Base-by-base conservation (phyloP, 2,329 filamentous ascomycete species). In the Fonsecaea multimorphosa region DNA sequence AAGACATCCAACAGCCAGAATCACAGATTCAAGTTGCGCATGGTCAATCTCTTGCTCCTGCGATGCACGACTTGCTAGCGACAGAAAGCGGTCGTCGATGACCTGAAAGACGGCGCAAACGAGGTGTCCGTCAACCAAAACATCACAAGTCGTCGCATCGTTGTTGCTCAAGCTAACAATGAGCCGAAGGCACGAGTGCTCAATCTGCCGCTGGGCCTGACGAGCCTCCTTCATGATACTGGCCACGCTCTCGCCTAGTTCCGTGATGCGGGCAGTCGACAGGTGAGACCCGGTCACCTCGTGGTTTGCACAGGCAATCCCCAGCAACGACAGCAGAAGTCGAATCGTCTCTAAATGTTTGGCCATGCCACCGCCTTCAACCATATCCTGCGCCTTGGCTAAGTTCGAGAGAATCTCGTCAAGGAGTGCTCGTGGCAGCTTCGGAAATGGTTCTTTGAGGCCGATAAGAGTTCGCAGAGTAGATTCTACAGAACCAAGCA, bases 161-260 rank as follows among this genome's bases (percentile, higher is more conserved):
- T 92, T 91, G 79, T 97, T 97, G 8, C 93, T 95, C 57, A 93
- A 84, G 73, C 96, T 96, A 68, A 97, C 85, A 38, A 91, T 89
- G 3, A 97, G 83, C 63, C 91, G 87, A 54, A 94, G 80, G 31
- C 87, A 79, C 22, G 79, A 74, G 9, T 75, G 73, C 55, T 77
- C 63, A 19, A 70, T 59, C 14, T 66, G 57, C n/a, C 59, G 65
- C 14, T 67, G 57, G 36, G 44, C 51, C 12, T 66, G 49, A 46
- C 61, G 61, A 49, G 65, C 60, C 22, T 52, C 31, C 16, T 44
- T 52, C 62, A 70, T 59, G 24, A 71, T 51, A 27, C 52, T 53
- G 0, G 66, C 65, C 22, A 71, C 46, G 27, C 51, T 59, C 3
- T 67, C 49, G 12, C 69, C 69, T 11, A 72, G 54, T 16, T 59